Evolutionary conservation across 768 basidiomycete species (phyloP).

Genomic region (Rhizopogon roseolus): DNA sequence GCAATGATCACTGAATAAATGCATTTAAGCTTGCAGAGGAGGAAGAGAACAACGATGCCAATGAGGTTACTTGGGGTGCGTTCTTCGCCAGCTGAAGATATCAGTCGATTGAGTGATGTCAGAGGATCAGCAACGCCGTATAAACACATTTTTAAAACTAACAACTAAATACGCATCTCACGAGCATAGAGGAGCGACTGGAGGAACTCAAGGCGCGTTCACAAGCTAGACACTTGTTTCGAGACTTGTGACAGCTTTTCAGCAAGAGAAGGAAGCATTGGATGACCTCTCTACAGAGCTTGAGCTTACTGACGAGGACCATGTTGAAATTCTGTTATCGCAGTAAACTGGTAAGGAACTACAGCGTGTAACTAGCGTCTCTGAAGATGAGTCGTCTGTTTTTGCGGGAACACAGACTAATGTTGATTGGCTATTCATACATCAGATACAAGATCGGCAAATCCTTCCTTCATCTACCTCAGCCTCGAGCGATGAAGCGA

Average conservation of each 20-base stretch:
- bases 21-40: slow-evolving; percentile 58
- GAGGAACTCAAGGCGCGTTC: slow-evolving; percentile 62
- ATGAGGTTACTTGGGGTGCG: slow-evolving; percentile 84
- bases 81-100: slow-evolving; percentile 4
- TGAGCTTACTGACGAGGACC: slow-evolving; percentile 84
- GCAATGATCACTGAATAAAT: not conserved
- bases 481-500: slow-evolving; percentile 63
- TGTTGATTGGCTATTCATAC: not conserved
- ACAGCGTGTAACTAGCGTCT: too few species aligned
- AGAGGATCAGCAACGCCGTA: slow-evolving; percentile 88
- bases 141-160: slow-evolving; percentile 91
- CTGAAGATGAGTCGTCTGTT: not conserved
- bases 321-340: too few species aligned
- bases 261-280: slow-evolving; percentile 95
- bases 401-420: not conserved
- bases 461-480: slow-evolving; percentile 77
- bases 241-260: not conserved
- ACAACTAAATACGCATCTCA: slow-evolving; percentile 78
- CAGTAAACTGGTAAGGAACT: too few species aligned
- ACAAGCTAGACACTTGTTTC: not conserved
- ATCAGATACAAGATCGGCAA: slow-evolving; percentile 86
- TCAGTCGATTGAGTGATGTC: slow-evolving; percentile 1
- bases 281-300: slow-evolving; percentile 87
- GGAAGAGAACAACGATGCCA: slow-evolving; percentile 69
- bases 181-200: slow-evolving; percentile 67